These are phyloP conservation scores for Massariosphaeria phaeospora DNA, from an alignment of 495 filamentous ascomycete species.

Conservation along the genomic window DNA sequence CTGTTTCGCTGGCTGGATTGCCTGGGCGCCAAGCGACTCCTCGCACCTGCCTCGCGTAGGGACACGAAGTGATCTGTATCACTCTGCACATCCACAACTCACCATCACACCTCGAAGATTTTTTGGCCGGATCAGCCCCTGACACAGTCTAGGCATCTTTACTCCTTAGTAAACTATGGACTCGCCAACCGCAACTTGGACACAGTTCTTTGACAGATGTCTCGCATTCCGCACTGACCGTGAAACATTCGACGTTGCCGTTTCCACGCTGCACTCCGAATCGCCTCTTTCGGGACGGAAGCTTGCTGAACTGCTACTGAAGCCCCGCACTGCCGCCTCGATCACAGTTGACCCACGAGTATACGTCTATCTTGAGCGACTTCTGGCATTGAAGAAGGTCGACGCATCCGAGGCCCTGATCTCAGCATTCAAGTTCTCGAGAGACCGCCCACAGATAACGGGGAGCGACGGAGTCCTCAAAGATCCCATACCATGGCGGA, in stretches of 20 bases:
- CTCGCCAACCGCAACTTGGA: constrained; percentile 42
- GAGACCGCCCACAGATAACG: constrained; percentile 37
- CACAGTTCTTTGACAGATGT: constrained; percentile 45
- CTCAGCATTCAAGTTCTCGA: constrained; percentile 58
- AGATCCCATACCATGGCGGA: constrained; percentile 20
- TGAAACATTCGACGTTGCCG: constrained; percentile 45
- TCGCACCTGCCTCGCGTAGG: too few relatives aligned
- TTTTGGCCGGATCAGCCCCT: too few relatives aligned
- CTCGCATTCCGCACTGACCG: constrained; percentile 45
- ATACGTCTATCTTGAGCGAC: constrained; percentile 57
- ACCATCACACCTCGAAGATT: too few relatives aligned
- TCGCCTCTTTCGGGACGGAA: constrained; percentile 44
- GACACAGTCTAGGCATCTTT: too few relatives aligned
- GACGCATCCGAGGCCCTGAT: constrained; percentile 54
- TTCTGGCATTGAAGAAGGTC: constrained; percentile 52
- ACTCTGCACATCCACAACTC: too few relatives aligned
- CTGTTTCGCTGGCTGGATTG: too few relatives aligned
- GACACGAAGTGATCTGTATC: too few relatives aligned
- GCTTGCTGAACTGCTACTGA: constrained; percentile 58
- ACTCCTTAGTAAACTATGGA: constrained; percentile 31
- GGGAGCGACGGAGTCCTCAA: constrained; percentile 9
- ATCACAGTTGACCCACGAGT: constrained; percentile 60
- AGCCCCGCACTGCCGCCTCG: constrained; percentile 46
- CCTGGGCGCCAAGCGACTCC: too few relatives aligned
- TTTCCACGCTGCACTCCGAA: constrained; percentile 40